phyloP scores from a whole-genome alignment of 257 asterid genomes.

The Solanum arcanum region DNA sequence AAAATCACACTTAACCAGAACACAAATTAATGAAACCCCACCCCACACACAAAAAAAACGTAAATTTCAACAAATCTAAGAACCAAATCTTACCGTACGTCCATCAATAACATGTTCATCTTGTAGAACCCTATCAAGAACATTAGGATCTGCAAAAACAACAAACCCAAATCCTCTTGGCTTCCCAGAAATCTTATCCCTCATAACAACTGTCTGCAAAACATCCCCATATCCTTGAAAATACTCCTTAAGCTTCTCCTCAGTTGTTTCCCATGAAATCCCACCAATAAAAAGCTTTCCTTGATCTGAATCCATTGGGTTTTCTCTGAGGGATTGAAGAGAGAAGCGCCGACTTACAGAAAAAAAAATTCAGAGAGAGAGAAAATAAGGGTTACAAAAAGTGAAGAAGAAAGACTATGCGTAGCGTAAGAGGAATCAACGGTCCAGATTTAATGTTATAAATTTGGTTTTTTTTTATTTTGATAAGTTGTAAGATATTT shows the following conservation, averaged over 20 bases:
- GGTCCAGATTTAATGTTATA: slow-evolving; percentile 23
- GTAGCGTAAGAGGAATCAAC: slow-evolving; percentile 3
- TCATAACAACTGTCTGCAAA: slow-evolving; percentile 71
- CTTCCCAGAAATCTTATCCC: slow-evolving; percentile 62
- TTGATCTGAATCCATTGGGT: slow-evolving; percentile 72
- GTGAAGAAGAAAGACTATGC: background rate
- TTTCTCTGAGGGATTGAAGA: background rate
- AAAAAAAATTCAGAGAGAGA: background rate
- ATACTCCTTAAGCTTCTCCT: slow-evolving; percentile 68
- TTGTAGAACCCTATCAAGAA: slow-evolving; percentile 65
- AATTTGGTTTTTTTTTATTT: background rate
- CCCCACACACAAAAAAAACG: background rate
- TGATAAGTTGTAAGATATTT: background rate
- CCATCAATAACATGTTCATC: slow-evolving; percentile 74
- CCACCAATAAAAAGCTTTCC: slow-evolving; percentile 89
- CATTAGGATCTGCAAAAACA: slow-evolving; percentile 62
- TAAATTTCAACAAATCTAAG: background rate
- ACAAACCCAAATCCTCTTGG: slow-evolving; percentile 85
- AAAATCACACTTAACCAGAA: background rate
- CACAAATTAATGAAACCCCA: background rate
- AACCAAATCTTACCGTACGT: slow-evolving; percentile 23
- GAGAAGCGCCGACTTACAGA: slow-evolving; percentile 1
- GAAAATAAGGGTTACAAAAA: background rate
- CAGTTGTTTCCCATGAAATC: slow-evolving; percentile 80
- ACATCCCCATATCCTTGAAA: slow-evolving; percentile 70